These are phyloP conservation scores for Sechiopsis laciniata DNA, from an alignment of 306 rosid species.

Conservation along the genomic window DNA sequence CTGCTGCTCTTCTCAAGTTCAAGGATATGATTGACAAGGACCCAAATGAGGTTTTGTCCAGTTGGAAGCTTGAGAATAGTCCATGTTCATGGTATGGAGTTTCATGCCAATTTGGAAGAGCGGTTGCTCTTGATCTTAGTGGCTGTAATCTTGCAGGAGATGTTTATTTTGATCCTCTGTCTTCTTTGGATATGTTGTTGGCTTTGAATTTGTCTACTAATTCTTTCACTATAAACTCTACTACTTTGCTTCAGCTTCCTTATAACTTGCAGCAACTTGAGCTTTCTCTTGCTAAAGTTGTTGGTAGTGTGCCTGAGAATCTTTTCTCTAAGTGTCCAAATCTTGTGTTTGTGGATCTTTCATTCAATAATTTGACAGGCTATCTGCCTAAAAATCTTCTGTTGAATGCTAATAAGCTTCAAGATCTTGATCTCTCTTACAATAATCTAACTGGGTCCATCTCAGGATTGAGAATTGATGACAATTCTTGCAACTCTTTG, in stretches of 20 bases:
- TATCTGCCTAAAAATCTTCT: constrained; percentile 55
- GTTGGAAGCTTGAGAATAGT: constrained; percentile 49
- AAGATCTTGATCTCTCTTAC: constrained; percentile 62
- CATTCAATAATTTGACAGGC: constrained; percentile 71
- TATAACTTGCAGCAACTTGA: constrained; percentile 63
- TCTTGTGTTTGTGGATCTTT: constrained; percentile 58
- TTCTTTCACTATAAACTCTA: constrained; percentile 59
- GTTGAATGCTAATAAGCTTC: constrained; percentile 48
- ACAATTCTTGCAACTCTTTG: constrained; percentile 52
- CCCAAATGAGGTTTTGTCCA: constrained; percentile 51
- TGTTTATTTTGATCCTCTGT: constrained; percentile 50
- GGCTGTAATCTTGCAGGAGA: constrained; percentile 42
- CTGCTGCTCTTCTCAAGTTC: constrained; percentile 58
- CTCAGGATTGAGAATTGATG: constrained; percentile 46
- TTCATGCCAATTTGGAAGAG: constrained; percentile 65
- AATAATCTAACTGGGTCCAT: constrained; percentile 79
- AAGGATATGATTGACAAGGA: constrained; percentile 62
- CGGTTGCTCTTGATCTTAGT: constrained; percentile 54
- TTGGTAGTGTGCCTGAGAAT: constrained; percentile 59
- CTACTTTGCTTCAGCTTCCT: constrained; percentile 75
- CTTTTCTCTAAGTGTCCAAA: constrained; percentile 64
- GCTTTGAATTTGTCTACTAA: constrained; percentile 54
- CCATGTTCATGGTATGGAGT: constrained; percentile 84
- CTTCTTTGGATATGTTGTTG: constrained; percentile 60
- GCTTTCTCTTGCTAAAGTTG: constrained; percentile 52